Conservation (phyloP, 768 basidiomycete species). For the Coprinopsis cinerea region DNA sequence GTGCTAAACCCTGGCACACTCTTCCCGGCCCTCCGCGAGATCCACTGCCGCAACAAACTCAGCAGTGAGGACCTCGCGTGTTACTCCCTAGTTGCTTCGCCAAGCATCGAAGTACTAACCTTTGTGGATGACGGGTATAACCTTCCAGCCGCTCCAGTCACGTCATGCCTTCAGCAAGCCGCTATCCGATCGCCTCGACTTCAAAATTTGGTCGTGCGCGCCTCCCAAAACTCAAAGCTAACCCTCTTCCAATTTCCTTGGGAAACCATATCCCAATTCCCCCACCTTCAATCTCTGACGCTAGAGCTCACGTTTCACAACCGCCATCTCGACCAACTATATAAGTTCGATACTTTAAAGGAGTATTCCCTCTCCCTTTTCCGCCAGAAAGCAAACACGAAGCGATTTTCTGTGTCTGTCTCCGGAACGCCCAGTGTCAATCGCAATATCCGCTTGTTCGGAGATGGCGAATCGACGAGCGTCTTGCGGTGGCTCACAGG, state of each 20-base stretch:
- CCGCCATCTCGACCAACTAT: not conserved
- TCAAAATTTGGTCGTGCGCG: not conserved
- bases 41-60: not conserved
- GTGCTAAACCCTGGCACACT: not conserved
- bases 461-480: not conserved
- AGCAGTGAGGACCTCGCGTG: not conserved
- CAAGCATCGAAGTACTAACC: not conserved
- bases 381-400: not conserved
- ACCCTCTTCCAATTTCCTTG: not conserved
- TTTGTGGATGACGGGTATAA: not conserved
- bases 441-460: not conserved
- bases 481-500: not conserved
- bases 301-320: not conserved
- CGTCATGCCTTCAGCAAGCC: not conserved
- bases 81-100: not conserved
- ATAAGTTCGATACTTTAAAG: not conserved
- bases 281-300: not conserved
- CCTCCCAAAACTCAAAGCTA: not conserved
- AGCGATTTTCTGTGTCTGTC: not conserved
- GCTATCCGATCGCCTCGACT: not conserved
- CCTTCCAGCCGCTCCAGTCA: not conserved
- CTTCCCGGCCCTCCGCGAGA: not conserved
- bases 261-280: not conserved
- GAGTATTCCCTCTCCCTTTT: not conserved
- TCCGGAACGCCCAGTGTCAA: not conserved